Evolutionary conservation across 2,329 filamentous ascomycete species (phyloP), one percentile per base, ranked within the genome.

Genomic region (Zopfia rhizophila): DNA sequence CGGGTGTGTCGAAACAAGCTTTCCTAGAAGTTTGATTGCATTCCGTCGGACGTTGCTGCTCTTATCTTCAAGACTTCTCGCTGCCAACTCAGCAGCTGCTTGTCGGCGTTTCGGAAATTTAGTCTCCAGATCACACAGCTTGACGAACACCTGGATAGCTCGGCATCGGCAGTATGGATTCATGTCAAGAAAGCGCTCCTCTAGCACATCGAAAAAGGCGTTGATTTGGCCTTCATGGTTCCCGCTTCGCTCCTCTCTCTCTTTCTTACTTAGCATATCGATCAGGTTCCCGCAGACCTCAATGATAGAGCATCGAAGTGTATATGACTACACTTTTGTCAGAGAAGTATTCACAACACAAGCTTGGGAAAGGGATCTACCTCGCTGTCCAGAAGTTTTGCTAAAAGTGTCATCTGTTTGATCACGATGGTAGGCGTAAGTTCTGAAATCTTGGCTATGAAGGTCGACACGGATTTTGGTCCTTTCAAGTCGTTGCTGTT

Each of bases 241-340:
- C 60, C 97, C 93, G 61, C 87, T 90, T 38, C 90, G 85, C 69
- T 97, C 93, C 65, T 74, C 72, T 31, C 73, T 74, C 48, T 95
- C 91, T 61, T 95, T 88, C 65, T 89, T 93, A 73, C 89, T 96
- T 30, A 99, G 82, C 72, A 97, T 89, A 12, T 85, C 83, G 63
- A 99, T 89, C 74, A 99, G 85, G 72, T 99, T 97, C 38, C 94
- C 95, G 69, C 92, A 97, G 5, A 99, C 92, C 70, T 99, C 94
- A 48, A 99, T 95, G 37, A 99, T 83, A 4, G 94, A 90, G 68
- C 91, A 97, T 46, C 94, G 86, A 17, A 99, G 81, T 2, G 93
- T 96, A 70, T 97, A 96, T 6, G 94, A 96, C 84, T 90, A 58
- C 3, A 4, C 25, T 2, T 18, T 5, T 21, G 17, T 43, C 8